Conservation (phyloP, 1,284 basidiomycete genomes). For the Afroboletus lepidellus region DNA sequence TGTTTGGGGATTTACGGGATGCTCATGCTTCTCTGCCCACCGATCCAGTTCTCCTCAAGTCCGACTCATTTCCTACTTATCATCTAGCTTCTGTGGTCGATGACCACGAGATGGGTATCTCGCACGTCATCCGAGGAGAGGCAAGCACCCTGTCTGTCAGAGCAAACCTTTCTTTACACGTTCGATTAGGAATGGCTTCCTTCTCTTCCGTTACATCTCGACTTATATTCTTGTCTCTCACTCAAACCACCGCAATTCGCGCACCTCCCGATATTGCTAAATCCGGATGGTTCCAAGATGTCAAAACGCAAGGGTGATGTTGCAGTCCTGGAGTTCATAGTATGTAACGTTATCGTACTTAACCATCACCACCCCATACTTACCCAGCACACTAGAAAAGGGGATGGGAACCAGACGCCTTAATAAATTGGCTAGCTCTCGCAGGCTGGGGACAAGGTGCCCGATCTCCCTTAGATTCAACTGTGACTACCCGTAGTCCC, state of each 20-base stretch:
- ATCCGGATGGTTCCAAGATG: slow-evolving; percentile 91
- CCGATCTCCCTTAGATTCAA: slow-evolving; percentile 19
- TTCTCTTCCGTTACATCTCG: slow-evolving; percentile 90
- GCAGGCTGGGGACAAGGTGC: slow-evolving; percentile 78
- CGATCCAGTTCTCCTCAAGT: slow-evolving; percentile 92
- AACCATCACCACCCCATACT: not conserved
- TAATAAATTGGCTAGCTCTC: slow-evolving; percentile 92
- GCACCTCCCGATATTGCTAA: slow-evolving; percentile 89
- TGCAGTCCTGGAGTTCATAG: slow-evolving; percentile 82
- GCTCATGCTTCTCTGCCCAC: slow-evolving; percentile 77
- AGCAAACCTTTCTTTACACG: not conserved
- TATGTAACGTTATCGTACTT: slow-evolving; percentile 35
- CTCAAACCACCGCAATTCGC: slow-evolving; percentile 80
- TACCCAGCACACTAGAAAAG: slow-evolving; percentile 43
- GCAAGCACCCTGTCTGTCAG: slow-evolving; percentile 39
- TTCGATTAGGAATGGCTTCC: slow-evolving; percentile 87
- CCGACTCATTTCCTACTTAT: slow-evolving; percentile 93
- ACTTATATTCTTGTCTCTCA: slow-evolving; percentile 81
- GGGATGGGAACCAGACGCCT: slow-evolving; percentile 88
- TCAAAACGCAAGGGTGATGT: slow-evolving; percentile 93
- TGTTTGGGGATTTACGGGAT: slow-evolving; percentile 76
- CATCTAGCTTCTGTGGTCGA: slow-evolving; percentile 96
- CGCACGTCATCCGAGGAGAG: slow-evolving; percentile 94
- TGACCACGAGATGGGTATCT: slow-evolving; percentile 94
- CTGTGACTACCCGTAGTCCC: slow-evolving; percentile 42